Evolutionary conservation across 345 rosid species (phyloP), one percentile per base, ranked within the genome.

Genomic region (Lumnitzera littorea): DNA sequence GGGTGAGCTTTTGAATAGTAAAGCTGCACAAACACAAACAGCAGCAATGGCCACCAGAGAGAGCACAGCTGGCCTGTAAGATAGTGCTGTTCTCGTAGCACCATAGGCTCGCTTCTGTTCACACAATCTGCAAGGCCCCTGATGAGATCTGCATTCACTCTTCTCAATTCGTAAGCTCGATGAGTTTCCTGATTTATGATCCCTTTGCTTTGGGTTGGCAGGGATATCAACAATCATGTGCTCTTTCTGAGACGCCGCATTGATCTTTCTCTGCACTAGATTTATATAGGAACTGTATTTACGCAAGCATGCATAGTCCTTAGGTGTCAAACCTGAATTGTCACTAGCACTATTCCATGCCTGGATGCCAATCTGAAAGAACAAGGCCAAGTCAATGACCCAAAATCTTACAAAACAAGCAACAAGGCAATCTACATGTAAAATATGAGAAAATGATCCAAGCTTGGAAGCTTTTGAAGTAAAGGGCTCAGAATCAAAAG

Each of bases 11-110:
- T 82, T 86, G 78, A 86, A 86, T 61, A 84, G 69, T 64, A 86
- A 78, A 0, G 89, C 89, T 47, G 78, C 87, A 13, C 87, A 84
- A 6, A 86, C 87, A 43, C 87, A 84, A 7, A 86, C 84, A 3
- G 87, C 81, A 15, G 89, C 89, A 51, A 86, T 75, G 53, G 77
- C 82, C 66, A 84, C 84, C 81, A 86, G 68, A 13, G 84, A 80
- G 9, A 84, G 65, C 82, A 84, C 77, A 23, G 80, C 82, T 2
- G 87, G 89, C 71, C 81, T 72, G 62, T 80, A 80, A 46, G 73
- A 27, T 6, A 74, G 67, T 1, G 82, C 76, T 52, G 80, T 60
- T 53, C 76, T 65, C 14, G 55, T 46, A 13, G 53, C 53, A 65
- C 80, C 67, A 17, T 62, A 71, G 13, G 70, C 74, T 48, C 58